Evolutionary conservation across 2,329 filamentous ascomycete species (phyloP).

Genomic region (Dothidotthia symphoricarpi): DNA sequence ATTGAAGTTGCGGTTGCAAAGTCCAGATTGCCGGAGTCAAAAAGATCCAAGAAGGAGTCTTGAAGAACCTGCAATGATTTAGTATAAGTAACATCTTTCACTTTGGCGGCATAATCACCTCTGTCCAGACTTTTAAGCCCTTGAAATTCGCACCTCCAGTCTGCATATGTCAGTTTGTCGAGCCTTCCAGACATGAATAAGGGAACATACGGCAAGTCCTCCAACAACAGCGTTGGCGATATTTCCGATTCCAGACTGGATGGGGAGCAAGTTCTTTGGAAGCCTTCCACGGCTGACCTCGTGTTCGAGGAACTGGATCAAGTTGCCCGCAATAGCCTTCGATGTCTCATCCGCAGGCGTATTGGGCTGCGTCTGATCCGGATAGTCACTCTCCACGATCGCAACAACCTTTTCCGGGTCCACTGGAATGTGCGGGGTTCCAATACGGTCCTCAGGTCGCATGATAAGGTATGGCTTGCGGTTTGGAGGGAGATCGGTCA

Average conservation of each 20-base stretch:
- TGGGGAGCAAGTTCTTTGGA: slow-evolving; percentile 71
- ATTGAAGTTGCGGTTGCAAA: slow-evolving; percentile 89
- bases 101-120: no score
- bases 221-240: slow-evolving; percentile 91
- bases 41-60: slow-evolving; percentile 89
- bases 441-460: slow-evolving; percentile 81
- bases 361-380: slow-evolving; percentile 73
- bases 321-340: slow-evolving; percentile 69
- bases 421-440: slow-evolving; percentile 75
- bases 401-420: slow-evolving; percentile 83
- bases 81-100: no score
- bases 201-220: slow-evolving; percentile 59
- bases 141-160: slow-evolving; percentile 73
- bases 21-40: slow-evolving; percentile 82
- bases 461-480: slow-evolving; percentile 86
- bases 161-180: slow-evolving; percentile 12
- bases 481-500: slow-evolving; percentile 77
- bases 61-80: no score
- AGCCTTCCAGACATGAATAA: neutral
- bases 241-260: slow-evolving; percentile 89
- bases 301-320: slow-evolving; percentile 85
- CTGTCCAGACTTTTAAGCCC: slow-evolving; percentile 89
- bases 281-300: slow-evolving; percentile 77
- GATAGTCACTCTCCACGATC: slow-evolving; percentile 80
- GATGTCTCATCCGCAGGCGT: slow-evolving; percentile 71